Percentiles rank a stretch among this genome's conserved stretches.
These are phyloP conservation scores for Leccinum ochraceum DNA, from an alignment of 768 basidiomycete genomes.

Conservation along the genomic window DNA sequence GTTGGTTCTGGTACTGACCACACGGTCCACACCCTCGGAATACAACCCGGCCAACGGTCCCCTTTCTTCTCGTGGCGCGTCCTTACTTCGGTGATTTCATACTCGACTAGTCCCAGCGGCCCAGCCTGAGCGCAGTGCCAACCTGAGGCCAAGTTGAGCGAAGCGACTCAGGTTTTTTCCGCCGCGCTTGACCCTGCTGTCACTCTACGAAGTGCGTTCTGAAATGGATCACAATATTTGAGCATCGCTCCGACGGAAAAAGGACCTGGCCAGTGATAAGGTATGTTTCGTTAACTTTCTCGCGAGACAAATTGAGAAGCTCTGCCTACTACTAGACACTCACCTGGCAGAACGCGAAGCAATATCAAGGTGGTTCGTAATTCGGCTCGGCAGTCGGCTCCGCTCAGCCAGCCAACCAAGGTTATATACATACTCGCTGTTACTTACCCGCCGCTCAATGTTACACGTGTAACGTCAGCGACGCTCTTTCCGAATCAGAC, in stretches of 20 bases:
- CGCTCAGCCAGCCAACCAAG: conserved; percentile 12
- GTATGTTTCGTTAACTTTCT: conserved; percentile 2
- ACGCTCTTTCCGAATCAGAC: conserved; percentile 4
- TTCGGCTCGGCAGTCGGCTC: conserved; percentile 6
- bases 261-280: neutral
- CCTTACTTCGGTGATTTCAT: conserved; percentile 14
- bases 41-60: neutral
- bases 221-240: conserved; percentile 10
- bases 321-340: neutral
- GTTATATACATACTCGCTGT: neutral
- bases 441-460: conserved; percentile 18
- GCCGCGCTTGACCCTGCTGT: conserved; percentile 3
- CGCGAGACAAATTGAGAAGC: conserved; percentile 4
- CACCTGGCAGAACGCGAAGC: conserved; percentile 5
- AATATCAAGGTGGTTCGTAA: neutral
- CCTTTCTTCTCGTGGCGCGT: neutral
- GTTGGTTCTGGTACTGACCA: neutral
- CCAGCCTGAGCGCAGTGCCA: neutral
- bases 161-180: neutral
- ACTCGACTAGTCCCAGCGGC: neutral
- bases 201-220: neutral
- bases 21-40: neutral
- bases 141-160: neutral
- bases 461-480: conserved; percentile 33
- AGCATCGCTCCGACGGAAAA: neutral